Base-by-base conservation (phyloP, 257 asterid genomes). In the Primulina huaijiensis region DNA sequence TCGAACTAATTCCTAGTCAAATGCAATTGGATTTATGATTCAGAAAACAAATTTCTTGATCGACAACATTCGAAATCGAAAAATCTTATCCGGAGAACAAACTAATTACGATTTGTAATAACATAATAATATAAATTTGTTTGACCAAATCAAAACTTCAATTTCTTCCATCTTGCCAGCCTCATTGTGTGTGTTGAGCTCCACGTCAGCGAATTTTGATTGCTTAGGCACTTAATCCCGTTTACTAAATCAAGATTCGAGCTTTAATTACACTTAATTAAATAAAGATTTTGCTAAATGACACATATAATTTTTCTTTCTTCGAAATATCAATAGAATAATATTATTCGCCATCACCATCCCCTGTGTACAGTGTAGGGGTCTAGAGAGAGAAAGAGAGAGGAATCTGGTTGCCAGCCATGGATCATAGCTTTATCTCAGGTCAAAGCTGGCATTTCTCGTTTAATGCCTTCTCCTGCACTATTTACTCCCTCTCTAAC, bases 381-480 rank as follows among this genome's bases (percentile, higher is more conserved):
- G 50, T 38, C 59, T 60, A 60, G 60, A 43, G 62, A 70, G 74
- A 37, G 80, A 65, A 76, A 77, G 68, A 77, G 80, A 67, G 34
- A 66, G 62, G 88, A 85, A 85, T 81, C 79, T 78, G 85, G 68
- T 83, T 43, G 96, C 95, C 97, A 91, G 95, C 95, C 85, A 78
- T 77, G 92, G 85, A 78, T 80, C 70, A 74, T 80, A 70, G 72
- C 80, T 70, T 64, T 11, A 67, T 75, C 77, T 77, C 74, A 85
- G 84, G 83, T 79, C 94, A 85, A 83, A 88, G 96, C 88, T 88
- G 94, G 87, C 92, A 86, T 78, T 67, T 77, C 43, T 74, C 71
- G 76, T 75, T 72, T 81, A 70, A 75, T 82, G 29, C 69, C 37
- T 61, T 50, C 75, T 50, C 67, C 62, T 21, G 74, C 33, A 72